phyloP scores from a whole-genome alignment of 2,329 filamentous ascomycete genomes.

The Cordyceps javanica region DNA sequence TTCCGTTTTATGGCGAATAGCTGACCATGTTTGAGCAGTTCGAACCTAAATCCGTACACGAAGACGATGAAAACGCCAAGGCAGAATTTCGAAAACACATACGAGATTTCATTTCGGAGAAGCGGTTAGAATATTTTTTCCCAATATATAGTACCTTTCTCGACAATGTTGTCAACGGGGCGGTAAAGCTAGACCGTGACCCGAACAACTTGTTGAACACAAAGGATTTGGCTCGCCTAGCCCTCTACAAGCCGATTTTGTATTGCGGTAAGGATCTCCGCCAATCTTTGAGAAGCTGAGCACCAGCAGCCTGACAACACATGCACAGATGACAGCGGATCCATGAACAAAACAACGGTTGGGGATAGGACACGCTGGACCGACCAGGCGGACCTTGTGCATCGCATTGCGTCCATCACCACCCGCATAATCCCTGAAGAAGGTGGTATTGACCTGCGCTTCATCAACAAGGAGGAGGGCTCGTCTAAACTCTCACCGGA shows the following conservation, averaged over 20 bases:
- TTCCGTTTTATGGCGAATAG: not conserved
- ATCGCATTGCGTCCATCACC: not conserved
- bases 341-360: not conserved
- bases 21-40: not conserved
- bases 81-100: not conserved
- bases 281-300: not conserved
- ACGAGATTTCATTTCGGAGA: not conserved
- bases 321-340: not conserved
- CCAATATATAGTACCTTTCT: not conserved
- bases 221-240: not conserved
- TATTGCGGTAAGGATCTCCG: not conserved
- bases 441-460: not conserved
- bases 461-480: not conserved
- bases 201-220: not conserved
- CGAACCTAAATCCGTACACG: not conserved
- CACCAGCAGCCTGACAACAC: not conserved
- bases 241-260: not conserved
- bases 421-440: not conserved
- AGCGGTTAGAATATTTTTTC: not conserved
- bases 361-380: not conserved
- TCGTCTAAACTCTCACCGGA: not conserved
- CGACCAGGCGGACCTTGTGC: not conserved
- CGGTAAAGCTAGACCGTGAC: not conserved
- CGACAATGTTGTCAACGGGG: not conserved
- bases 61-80: not conserved